phyloP scores from a whole-genome alignment of 2,329 filamentous ascomycete genomes.

The Colletotrichum musae region DNA sequence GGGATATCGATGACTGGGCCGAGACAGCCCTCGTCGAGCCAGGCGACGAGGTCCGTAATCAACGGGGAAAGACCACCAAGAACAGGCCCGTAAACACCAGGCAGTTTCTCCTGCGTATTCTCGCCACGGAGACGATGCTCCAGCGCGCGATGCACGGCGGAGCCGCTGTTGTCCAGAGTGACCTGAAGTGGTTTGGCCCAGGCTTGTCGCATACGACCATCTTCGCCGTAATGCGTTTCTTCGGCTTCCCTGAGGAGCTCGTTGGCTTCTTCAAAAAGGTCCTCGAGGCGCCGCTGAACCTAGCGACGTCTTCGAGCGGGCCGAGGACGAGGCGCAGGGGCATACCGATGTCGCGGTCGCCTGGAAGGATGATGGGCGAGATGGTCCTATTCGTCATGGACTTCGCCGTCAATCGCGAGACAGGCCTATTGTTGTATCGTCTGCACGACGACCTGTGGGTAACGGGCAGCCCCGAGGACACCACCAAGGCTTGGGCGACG shows the following conservation, averaged over 20 bases:
- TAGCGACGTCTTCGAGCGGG: conserved; percentile 64
- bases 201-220: conserved; percentile 70
- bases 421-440: conserved; percentile 71
- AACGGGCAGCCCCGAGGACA: conserved; percentile 55
- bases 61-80: background rate
- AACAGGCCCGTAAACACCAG: conserved; percentile 57
- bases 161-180: conserved; percentile 61
- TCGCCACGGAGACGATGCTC: conserved; percentile 63
- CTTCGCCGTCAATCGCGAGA: conserved; percentile 72
- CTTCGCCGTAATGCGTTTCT: conserved; percentile 68
- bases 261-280: conserved; percentile 72
- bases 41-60: conserved; percentile 17
- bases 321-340: conserved; percentile 66
- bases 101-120: conserved; percentile 62
- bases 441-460: conserved; percentile 68
- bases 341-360: conserved; percentile 70
- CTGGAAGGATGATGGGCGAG: conserved; percentile 74
- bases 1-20: no score
- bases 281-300: conserved; percentile 71
- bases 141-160: conserved; percentile 61
- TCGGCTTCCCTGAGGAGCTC: conserved; percentile 71
- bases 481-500: conserved; percentile 58
- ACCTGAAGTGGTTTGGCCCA: conserved; percentile 61
- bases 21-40: no score
- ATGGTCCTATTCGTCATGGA: conserved; percentile 75